A percentile compares a stretch with the other conserved stretches of the same genome.
Evolutionary conservation across 495 filamentous ascomycete species (phyloP).

Genomic region (Penicillium herquei): DNA sequence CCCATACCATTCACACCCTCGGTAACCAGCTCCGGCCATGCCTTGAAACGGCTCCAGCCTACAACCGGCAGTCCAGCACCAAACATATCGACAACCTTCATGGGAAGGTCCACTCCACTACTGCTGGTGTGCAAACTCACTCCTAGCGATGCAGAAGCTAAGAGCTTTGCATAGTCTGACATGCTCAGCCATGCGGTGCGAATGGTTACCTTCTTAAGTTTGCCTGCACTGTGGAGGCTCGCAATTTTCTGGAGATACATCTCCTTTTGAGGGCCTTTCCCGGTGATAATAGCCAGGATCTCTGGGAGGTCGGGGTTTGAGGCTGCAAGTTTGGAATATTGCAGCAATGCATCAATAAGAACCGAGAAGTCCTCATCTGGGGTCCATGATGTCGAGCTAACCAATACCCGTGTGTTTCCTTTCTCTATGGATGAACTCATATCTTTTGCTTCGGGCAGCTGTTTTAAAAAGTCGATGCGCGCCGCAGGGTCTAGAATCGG

Average conservation of each 20-base stretch:
- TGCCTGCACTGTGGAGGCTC: constrained; percentile 54
- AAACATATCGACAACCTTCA: constrained; percentile 99
- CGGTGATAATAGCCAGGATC: constrained; percentile 85
- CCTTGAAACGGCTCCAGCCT: constrained; percentile 78
- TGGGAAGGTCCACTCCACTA: constrained; percentile 92
- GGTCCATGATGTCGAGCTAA: constrained; percentile 96
- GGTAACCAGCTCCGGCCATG: constrained; percentile 81
- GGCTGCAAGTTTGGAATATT: constrained; percentile 59
- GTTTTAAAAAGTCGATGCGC: constrained; percentile 57
- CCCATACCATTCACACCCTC: constrained; percentile 84
- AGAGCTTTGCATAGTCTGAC: constrained; percentile 77
- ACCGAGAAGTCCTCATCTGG: constrained; percentile 92
- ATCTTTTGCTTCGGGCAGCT: constrained; percentile 57
- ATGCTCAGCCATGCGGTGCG: constrained; percentile 79
- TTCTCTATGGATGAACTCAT: constrained; percentile 54
- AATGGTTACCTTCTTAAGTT: constrained; percentile 66
- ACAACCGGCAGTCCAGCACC: constrained; percentile 88
- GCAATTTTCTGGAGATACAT: constrained; percentile 67
- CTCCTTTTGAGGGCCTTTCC: constrained; percentile 81
- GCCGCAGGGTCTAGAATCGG: constrained; percentile 53
- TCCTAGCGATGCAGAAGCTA: constrained; percentile 87
- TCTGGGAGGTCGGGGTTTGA: constrained; percentile 49
- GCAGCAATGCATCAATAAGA: constrained; percentile 77
- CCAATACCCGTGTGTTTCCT: constrained; percentile 62
- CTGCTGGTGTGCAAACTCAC: constrained; percentile 89